These are phyloP conservation scores for Verticillium klebahnii DNA, from an alignment of 2,329 filamentous ascomycete species.

Conservation along the genomic window DNA sequence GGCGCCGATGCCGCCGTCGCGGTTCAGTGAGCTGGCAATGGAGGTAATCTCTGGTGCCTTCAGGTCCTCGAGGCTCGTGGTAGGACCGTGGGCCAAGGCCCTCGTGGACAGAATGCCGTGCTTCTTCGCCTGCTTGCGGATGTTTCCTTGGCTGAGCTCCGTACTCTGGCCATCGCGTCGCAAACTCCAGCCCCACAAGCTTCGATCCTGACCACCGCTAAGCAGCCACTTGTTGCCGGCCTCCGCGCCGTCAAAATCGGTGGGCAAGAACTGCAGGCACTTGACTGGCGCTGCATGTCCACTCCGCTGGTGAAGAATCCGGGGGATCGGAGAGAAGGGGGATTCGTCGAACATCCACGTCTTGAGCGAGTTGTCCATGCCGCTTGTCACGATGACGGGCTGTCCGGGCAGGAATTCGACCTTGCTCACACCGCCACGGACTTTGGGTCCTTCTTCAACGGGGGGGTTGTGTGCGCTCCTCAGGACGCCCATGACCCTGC, in stretches of 20 bases:
- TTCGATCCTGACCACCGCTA: slow-evolving; percentile 83
- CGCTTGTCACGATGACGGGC: slow-evolving; percentile 83
- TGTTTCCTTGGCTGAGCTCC: slow-evolving; percentile 85
- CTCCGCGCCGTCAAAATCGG: slow-evolving; percentile 85
- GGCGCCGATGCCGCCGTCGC: slow-evolving; percentile 89
- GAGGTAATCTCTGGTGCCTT: slow-evolving; percentile 91
- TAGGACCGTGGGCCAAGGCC: slow-evolving; percentile 54
- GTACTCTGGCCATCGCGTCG: slow-evolving; percentile 90
- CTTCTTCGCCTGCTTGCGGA: slow-evolving; percentile 88
- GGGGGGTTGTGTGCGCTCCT: slow-evolving; percentile 84
- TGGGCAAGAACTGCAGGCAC: slow-evolving; percentile 77
- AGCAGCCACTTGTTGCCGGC: slow-evolving; percentile 89
- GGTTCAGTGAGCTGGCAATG: slow-evolving; percentile 86
- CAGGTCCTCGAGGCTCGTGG: slow-evolving; percentile 64
- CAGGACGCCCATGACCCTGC: slow-evolving; percentile 79
- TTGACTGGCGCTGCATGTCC: slow-evolving; percentile 87
- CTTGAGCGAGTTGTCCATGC: slow-evolving; percentile 87
- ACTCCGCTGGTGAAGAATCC: slow-evolving; percentile 78
- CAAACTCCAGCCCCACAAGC: slow-evolving; percentile 94
- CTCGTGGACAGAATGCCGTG: slow-evolving; percentile 62
- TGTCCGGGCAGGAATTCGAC: slow-evolving; percentile 88
- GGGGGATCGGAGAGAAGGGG: slow-evolving; percentile 81
- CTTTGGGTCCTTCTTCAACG: slow-evolving; percentile 43
- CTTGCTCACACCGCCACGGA: slow-evolving; percentile 76
- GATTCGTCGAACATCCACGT: slow-evolving; percentile 96